A percentile compares a stretch with the other conserved stretches of the same genome.
Evolutionary conservation across 805 yeast genomes (phyloP).

Genomic region (Metschnikowia bowlesiae): DNA sequence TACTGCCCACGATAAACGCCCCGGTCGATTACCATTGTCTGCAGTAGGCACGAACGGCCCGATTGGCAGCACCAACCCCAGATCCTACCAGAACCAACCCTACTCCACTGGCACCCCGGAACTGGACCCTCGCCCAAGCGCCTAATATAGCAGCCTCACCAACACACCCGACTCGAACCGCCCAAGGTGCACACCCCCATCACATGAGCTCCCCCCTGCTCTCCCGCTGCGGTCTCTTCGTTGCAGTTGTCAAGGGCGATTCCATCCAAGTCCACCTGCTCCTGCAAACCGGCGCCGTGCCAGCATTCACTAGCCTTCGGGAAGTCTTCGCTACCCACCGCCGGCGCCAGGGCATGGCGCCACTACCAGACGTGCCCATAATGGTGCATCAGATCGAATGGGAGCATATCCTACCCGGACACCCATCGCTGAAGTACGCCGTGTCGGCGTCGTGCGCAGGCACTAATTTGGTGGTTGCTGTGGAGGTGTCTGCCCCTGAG

Average conservation of each 20-base stretch:
- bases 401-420: slow-evolving; percentile 18
- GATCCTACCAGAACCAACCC: no score
- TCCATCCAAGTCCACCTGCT: neutral
- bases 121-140: no score
- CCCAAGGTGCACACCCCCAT: neutral
- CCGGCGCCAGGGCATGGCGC: neutral
- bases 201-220: slow-evolving; percentile 1
- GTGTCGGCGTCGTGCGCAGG: slow-evolving; percentile 17
- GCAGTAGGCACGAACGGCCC: no score
- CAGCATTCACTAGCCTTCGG: neutral
- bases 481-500: slow-evolving; percentile 16
- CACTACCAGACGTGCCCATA: neutral
- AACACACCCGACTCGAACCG: neutral
- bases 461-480: slow-evolving; percentile 19
- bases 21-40: no score
- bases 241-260: slow-evolving; percentile 14
- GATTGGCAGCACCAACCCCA: no score
- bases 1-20: no score
- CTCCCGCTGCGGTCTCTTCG: slow-evolving; percentile 20
- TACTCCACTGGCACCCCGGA: no score
- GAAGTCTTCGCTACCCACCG: neutral
- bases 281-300: neutral
- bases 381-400: slow-evolving; percentile 15
- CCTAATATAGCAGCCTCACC: neutral
- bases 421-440: slow-evolving; percentile 28